Evolutionary conservation across 1,284 basidiomycete species (phyloP).

Genomic region (Tremellales sp.): DNA sequence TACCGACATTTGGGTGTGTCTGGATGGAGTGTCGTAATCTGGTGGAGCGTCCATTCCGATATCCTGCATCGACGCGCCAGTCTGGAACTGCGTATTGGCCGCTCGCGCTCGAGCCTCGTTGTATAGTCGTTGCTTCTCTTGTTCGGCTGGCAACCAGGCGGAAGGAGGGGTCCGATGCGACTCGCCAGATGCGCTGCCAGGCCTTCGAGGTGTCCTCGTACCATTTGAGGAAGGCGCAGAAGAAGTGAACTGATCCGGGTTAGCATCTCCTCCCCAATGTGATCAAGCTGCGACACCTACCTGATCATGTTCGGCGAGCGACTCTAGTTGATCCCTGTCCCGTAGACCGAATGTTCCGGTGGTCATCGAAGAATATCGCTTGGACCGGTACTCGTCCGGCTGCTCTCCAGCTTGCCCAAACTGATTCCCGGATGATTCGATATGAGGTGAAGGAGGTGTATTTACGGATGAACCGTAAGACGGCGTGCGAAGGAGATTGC

Average conservation of each 20-base stretch:
- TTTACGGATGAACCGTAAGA: not conserved
- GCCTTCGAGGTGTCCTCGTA: not conserved
- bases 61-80: slow-evolving; percentile 28
- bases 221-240: not conserved
- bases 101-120: slow-evolving; percentile 62
- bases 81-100: slow-evolving; percentile 48
- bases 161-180: slow-evolving; percentile 3
- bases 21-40: slow-evolving; percentile 29
- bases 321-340: slow-evolving; percentile 18
- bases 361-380: slow-evolving; percentile 24
- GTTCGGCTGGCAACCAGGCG: slow-evolving; percentile 32
- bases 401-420: slow-evolving; percentile 9
- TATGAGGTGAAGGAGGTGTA: not conserved
- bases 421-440: not conserved
- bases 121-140: slow-evolving; percentile 56
- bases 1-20: not conserved
- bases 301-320: slow-evolving; percentile 6
- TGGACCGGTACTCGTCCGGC: slow-evolving; percentile 9
- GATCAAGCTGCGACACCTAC: too few relatives aligned
- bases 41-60: slow-evolving; percentile 36
- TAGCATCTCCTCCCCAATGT: not conserved
- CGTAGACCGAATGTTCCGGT: slow-evolving; percentile 33
- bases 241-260: not conserved
- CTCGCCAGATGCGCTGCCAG: not conserved
- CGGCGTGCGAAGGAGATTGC: not conserved